A percentile compares a stretch with the other conserved stretches of the same genome.
Evolutionary conservation across 257 asterid species (phyloP).

Genomic region (Fraxinus cuspidata): DNA sequence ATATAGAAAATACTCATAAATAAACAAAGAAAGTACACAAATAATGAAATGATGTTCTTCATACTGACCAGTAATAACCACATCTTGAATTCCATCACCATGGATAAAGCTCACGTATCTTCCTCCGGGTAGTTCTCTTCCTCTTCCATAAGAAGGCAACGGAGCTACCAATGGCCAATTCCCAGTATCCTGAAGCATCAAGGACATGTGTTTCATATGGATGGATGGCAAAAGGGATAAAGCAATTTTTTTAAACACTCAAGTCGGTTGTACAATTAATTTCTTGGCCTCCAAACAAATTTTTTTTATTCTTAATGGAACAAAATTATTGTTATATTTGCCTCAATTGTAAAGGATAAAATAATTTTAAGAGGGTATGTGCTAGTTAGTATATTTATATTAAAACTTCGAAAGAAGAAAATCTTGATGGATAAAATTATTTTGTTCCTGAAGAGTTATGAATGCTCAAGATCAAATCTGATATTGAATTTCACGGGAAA

Average conservation of each 20-base stretch:
- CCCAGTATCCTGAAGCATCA: conserved; percentile 51
- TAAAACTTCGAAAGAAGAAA: background rate
- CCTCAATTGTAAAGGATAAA: background rate
- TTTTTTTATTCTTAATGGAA: background rate
- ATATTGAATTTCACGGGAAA: background rate
- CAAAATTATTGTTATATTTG: background rate
- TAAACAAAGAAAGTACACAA: background rate
- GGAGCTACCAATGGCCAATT: conserved; percentile 86
- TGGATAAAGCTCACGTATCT: conserved; percentile 90
- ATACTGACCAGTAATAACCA: conserved; percentile 76
- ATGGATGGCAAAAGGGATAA: background rate
- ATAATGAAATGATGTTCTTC: background rate
- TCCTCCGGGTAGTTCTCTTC: conserved; percentile 92
- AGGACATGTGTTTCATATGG: conserved; percentile 19
- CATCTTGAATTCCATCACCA: conserved; percentile 88
- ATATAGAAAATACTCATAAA: background rate
- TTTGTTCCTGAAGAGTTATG: background rate
- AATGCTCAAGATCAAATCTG: background rate
- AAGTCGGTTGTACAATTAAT: background rate
- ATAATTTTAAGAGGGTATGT: background rate
- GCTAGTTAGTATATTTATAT: background rate
- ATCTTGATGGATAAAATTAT: background rate
- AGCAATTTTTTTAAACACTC: no score
- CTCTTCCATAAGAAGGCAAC: conserved; percentile 94
- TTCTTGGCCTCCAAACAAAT: background rate